Conservation (phyloP, 805 yeast species). For the Wickerhamiella kurtzmanii region DNA sequence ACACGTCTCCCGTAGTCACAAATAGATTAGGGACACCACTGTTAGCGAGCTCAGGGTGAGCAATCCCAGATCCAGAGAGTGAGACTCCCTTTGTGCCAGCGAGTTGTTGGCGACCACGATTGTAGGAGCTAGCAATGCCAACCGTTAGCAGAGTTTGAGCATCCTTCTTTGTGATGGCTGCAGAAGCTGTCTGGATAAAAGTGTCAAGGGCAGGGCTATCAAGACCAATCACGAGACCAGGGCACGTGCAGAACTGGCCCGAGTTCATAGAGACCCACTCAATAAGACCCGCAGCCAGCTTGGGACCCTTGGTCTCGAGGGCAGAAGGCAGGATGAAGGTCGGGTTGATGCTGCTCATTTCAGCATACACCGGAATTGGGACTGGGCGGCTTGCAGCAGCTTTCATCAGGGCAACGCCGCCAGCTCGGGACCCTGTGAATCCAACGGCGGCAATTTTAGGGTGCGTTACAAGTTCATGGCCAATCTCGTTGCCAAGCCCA, state of each 20-base stretch:
- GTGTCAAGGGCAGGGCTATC: background rate
- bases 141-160: background rate
- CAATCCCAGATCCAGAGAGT: background rate
- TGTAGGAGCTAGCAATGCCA: background rate
- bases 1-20: background rate
- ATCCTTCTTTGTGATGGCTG: background rate
- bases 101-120: background rate
- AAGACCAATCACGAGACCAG: background rate
- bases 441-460: background rate
- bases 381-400: background rate
- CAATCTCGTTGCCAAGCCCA: background rate
- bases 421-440: conserved; percentile 1
- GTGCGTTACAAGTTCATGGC: background rate
- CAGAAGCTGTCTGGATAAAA: background rate
- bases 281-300: background rate
- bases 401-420: background rate
- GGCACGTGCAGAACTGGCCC: background rate
- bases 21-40: background rate
- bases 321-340: background rate
- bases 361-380: conserved; percentile 1
- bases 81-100: background rate
- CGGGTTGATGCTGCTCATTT: conserved; percentile 1
- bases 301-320: background rate
- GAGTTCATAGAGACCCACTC: background rate
- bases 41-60: background rate